A percentile compares a stretch with the other conserved stretches of the same genome.
Conservation (phyloP, 257 asterid genomes). For the Sherardia arvensis region DNA sequence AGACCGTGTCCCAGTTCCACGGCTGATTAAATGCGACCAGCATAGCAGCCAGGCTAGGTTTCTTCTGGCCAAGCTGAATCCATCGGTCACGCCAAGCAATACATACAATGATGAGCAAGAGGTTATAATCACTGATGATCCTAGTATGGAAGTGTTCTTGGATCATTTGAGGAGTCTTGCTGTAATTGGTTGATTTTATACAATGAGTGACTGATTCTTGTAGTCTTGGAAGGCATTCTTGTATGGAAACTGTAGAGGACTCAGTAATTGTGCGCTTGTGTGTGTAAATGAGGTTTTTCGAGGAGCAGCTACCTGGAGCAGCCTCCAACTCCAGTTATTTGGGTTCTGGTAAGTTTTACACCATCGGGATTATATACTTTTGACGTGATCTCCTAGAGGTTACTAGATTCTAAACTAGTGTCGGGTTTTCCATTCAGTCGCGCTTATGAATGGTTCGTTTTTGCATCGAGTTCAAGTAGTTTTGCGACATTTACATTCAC, state of each 20-base stretch:
- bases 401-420: too few species aligned
- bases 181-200: constrained; percentile 53
- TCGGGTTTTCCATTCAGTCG: too few species aligned
- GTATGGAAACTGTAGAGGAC: constrained; percentile 6
- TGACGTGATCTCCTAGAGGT: too few species aligned
- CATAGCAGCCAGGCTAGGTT: constrained; percentile 94
- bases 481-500: not conserved
- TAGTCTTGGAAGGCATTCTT: constrained; percentile 10
- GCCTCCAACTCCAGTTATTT: too few species aligned
- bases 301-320: too few species aligned
- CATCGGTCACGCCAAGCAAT: constrained; percentile 75
- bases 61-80: constrained; percentile 86
- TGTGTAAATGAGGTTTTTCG: not conserved
- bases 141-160: constrained; percentile 71
- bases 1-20: constrained; percentile 82
- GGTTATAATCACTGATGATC: constrained; percentile 73
- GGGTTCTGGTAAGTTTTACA: not conserved
- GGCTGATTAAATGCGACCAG: constrained; percentile 76
- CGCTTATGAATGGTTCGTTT: too few species aligned
- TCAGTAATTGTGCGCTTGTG: not conserved
- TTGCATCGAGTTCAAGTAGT: too few species aligned
- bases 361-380: too few species aligned
- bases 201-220: not conserved
- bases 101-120: constrained; percentile 46
- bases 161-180: constrained; percentile 84